Percentiles rank a stretch among this genome's conserved stretches.
Evolutionary conservation across 2,329 filamentous ascomycete species (phyloP).

Genomic region (Aspergillus niger): DNA sequence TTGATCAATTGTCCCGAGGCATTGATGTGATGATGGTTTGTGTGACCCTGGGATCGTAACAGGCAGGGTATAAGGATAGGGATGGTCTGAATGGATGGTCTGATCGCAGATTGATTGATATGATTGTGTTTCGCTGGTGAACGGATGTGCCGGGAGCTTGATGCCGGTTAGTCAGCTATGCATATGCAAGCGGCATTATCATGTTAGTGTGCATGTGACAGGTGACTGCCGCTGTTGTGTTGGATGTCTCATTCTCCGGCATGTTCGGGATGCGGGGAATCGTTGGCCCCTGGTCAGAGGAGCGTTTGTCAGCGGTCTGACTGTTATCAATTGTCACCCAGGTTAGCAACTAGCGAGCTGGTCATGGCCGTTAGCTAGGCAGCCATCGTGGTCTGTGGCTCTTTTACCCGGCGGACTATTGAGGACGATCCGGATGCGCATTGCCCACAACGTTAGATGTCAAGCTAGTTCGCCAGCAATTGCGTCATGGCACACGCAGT

Average conservation of each 20-base stretch:
- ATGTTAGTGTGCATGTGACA: background rate
- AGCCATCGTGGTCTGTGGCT: background rate
- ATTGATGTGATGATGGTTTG: background rate
- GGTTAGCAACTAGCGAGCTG: background rate
- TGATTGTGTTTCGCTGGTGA: background rate
- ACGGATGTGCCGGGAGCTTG: background rate
- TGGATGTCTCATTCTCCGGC: slow-evolving; percentile 1
- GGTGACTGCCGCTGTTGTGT: background rate
- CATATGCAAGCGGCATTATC: background rate
- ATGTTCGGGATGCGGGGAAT: slow-evolving; percentile 1
- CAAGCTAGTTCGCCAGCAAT: background rate
- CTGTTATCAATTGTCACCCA: no score
- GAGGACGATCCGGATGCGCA: background rate
- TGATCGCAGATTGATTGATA: background rate
- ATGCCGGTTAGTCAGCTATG: background rate
- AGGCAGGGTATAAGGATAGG: background rate
- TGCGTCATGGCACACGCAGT: background rate
- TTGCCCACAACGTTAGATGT: background rate
- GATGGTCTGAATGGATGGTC: background rate
- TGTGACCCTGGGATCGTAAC: background rate
- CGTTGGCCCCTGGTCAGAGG: background rate
- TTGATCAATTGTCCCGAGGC: slow-evolving; percentile 12
- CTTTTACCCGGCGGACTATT: background rate
- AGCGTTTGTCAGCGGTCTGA: background rate
- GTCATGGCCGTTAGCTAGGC: background rate